Evolutionary conservation across 345 rosid genomes (phyloP).

Genomic region (Populus nigra): DNA sequence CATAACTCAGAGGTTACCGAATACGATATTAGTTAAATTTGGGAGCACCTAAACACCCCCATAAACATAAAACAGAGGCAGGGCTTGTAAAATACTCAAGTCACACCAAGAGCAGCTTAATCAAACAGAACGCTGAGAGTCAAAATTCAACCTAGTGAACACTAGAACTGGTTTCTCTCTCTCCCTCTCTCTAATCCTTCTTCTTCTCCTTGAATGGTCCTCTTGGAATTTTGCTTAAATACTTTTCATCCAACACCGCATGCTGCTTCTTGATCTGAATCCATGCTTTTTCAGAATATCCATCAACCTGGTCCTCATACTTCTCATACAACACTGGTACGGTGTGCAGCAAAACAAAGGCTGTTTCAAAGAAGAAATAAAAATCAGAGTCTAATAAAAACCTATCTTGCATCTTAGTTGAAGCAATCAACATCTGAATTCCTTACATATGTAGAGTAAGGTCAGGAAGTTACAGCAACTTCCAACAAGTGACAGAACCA

Average conservation of each 20-base stretch:
- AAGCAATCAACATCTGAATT: not conserved
- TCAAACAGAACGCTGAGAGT: not conserved
- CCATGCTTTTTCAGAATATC: constrained; percentile 64
- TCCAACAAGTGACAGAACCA: constrained; percentile 73
- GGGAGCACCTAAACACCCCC: not conserved
- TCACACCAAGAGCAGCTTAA: not conserved
- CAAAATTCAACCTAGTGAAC: not conserved
- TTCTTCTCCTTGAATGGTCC: constrained; percentile 65
- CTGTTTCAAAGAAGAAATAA: constrained; percentile 32
- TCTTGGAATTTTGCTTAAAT: constrained; percentile 77
- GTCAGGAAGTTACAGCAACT: constrained; percentile 76
- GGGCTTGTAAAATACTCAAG: not conserved
- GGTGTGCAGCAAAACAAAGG: constrained; percentile 63
- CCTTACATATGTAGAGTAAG: constrained; percentile 72
- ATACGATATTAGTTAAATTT: not conserved
- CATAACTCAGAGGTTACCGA: not conserved
- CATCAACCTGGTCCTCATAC: constrained; percentile 74
- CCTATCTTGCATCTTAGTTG: not conserved
- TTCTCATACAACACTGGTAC: constrained; percentile 82
- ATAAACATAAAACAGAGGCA: not conserved
- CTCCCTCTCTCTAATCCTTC: constrained; percentile 38
- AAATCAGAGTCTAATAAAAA: not conserved
- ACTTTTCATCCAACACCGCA: constrained; percentile 62
- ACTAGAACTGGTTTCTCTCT: not conserved
- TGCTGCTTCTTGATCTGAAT: constrained; percentile 72